These are phyloP conservation scores for Prototheca wickerhamii DNA, from an alignment of 163 green algal species.

Conservation along the genomic window DNA sequence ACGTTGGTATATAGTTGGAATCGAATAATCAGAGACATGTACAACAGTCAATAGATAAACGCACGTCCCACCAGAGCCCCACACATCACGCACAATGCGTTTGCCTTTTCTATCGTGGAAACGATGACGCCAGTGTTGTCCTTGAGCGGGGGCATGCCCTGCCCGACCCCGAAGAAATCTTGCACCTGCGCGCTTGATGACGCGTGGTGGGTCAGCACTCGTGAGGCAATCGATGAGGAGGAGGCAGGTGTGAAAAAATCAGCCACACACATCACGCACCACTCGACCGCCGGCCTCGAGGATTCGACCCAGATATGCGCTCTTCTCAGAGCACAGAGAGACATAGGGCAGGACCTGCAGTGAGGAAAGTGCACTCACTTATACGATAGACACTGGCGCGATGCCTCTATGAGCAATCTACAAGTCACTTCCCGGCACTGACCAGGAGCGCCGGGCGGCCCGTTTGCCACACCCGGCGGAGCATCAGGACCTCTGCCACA, in stretches of 20 bases:
- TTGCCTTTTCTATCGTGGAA: constrained; percentile 97
- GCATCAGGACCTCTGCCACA: constrained; percentile 84
- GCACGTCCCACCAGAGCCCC: too few relatives aligned
- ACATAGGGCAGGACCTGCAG: constrained; percentile 89
- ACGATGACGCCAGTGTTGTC: constrained; percentile 60
- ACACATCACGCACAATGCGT: constrained; percentile 49
- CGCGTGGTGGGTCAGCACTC: too few relatives aligned
- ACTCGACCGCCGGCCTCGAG: constrained; percentile 22
- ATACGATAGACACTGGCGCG: too few relatives aligned
- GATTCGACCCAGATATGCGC: constrained; percentile 54
- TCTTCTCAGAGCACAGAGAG: constrained; percentile 79
- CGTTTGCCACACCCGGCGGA: constrained; percentile 54
- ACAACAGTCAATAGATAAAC: background rate
- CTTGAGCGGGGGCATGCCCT: constrained; percentile 23
- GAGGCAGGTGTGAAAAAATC: too few relatives aligned
- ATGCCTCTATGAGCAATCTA: too few relatives aligned
- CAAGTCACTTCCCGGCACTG: background rate
- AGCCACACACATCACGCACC: constrained; percentile 3
- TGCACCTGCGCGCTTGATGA: constrained; percentile 47
- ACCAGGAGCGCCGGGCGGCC: constrained; percentile 29
- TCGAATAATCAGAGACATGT: background rate
- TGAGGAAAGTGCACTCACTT: too few relatives aligned
- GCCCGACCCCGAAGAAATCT: constrained; percentile 57
- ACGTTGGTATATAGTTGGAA: background rate
- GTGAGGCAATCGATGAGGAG: too few relatives aligned